These are phyloP conservation scores for Pichia sp. DNA, from an alignment of 1,139 yeast genomes.

Conservation along the genomic window DNA sequence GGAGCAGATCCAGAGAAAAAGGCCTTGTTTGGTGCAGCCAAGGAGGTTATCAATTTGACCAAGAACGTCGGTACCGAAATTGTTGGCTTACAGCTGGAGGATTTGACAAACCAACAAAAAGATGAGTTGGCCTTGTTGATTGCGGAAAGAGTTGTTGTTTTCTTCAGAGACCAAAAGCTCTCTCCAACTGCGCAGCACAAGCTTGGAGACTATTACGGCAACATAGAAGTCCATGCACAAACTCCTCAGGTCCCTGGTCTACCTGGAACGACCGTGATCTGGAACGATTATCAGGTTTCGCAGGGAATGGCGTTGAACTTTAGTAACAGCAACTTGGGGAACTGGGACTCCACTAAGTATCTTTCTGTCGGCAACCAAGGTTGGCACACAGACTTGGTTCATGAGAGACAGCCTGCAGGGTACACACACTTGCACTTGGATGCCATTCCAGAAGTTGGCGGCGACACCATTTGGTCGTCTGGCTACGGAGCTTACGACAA, in stretches of 20 bases:
- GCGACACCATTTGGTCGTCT: slow-evolving; percentile 48
- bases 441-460: slow-evolving; percentile 45
- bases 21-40: slow-evolving; percentile 48
- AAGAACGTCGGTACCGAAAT: slow-evolving; percentile 54
- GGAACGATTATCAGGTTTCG: slow-evolving; percentile 40
- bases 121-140: slow-evolving; percentile 50
- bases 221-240: slow-evolving; percentile 47
- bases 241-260: slow-evolving; percentile 40
- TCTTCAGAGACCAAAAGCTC: slow-evolving; percentile 45
- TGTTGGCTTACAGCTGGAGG: slow-evolving; percentile 48
- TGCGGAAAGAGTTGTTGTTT: slow-evolving; percentile 49
- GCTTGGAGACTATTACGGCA: slow-evolving; percentile 44
- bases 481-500: slow-evolving; percentile 47
- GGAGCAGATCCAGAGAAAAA: slow-evolving; percentile 52
- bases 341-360: slow-evolving; percentile 23
- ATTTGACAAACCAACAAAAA: slow-evolving; percentile 46
- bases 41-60: slow-evolving; percentile 44
- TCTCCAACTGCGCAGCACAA: slow-evolving; percentile 43
- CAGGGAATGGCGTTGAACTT: slow-evolving; percentile 18
- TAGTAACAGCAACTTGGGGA: slow-evolving; percentile 22
- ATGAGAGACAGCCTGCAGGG: slow-evolving; percentile 47
- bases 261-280: slow-evolving; percentile 38
- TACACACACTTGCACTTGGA: slow-evolving; percentile 45
- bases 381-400: slow-evolving; percentile 49
- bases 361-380: slow-evolving; percentile 15